Evolutionary conservation across 306 rosid species (phyloP).

Genomic region (Dalbergia oliveri): DNA sequence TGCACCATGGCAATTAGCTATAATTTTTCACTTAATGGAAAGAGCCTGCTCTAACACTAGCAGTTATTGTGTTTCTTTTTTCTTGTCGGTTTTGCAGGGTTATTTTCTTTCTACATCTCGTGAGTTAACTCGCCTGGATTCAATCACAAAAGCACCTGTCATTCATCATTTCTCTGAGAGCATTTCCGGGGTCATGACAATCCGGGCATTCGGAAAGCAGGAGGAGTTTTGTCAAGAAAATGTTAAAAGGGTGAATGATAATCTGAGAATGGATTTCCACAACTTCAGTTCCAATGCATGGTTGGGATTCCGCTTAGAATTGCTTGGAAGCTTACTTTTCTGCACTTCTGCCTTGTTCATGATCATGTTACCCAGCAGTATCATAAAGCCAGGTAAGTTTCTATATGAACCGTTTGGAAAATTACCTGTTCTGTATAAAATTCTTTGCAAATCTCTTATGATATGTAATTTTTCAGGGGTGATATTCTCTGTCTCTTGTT

Average conservation of each 20-base stretch:
- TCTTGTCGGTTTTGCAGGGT: conserved; percentile 56
- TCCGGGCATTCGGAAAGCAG: conserved; percentile 77
- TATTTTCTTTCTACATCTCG: conserved; percentile 91
- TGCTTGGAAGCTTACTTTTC: conserved; percentile 78
- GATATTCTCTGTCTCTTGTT: no score
- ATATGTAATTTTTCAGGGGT: not conserved
- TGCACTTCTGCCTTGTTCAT: conserved; percentile 86
- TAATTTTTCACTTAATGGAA: not conserved
- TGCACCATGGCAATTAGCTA: not conserved
- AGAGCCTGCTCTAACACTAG: not conserved
- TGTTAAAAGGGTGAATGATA: conserved; percentile 72
- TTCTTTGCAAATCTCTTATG: not conserved
- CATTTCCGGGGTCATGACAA: conserved; percentile 91
- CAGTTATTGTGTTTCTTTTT: not conserved
- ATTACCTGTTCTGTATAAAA: not conserved
- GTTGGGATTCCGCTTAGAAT: conserved; percentile 93
- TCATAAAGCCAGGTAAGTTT: conserved; percentile 81
- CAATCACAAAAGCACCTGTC: conserved; percentile 93
- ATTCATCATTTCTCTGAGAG: conserved; percentile 98
- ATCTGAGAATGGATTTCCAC: conserved; percentile 93
- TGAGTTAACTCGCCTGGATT: conserved; percentile 86
- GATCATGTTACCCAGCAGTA: conserved; percentile 84
- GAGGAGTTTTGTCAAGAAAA: conserved; percentile 65
- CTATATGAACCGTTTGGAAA: not conserved
- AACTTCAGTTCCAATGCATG: conserved; percentile 90